These are phyloP conservation scores for Phytophthora quininea DNA, from an alignment of 352 stramenopile species.

Conservation along the genomic window DNA sequence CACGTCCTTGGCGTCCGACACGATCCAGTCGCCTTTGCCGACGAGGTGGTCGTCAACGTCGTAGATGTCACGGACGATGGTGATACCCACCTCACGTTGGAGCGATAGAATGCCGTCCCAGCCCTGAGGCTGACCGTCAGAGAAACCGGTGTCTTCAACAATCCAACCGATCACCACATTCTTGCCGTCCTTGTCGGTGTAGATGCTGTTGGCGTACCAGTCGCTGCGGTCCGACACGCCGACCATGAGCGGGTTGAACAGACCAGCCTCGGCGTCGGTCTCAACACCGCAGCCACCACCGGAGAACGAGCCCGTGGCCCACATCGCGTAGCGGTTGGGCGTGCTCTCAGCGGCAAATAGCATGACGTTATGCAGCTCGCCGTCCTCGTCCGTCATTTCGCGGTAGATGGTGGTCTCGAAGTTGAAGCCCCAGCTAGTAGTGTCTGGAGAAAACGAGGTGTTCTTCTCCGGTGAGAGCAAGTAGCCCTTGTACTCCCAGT, in stretches of 20 bases:
- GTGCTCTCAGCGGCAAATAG: constrained; percentile 60
- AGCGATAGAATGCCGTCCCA: constrained; percentile 74
- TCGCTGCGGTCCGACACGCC: constrained; percentile 65
- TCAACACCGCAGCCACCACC: constrained; percentile 27
- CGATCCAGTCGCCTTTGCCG: constrained; percentile 63
- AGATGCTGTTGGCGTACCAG: constrained; percentile 76
- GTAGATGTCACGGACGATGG: constrained; percentile 56
- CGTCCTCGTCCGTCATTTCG: constrained; percentile 62
- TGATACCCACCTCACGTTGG: constrained; percentile 56
- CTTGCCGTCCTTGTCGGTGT: constrained; percentile 66
- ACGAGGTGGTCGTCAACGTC: constrained; percentile 56
- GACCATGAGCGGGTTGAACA: constrained; percentile 64
- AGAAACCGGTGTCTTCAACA: constrained; percentile 58
- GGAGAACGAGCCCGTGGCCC: constrained; percentile 50
- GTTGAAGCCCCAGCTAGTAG: constrained; percentile 64
- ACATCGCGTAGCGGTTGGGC: constrained; percentile 65
- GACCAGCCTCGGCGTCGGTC: constrained; percentile 30
- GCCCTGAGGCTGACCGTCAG: constrained; percentile 55
- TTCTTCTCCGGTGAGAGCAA: constrained; percentile 64
- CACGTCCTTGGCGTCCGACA: constrained; percentile 44
- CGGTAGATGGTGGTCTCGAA: constrained; percentile 76
- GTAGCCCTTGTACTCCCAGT: constrained; percentile 74
- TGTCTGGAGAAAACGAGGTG: constrained; percentile 65
- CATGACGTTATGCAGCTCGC: constrained; percentile 66
- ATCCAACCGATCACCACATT: constrained; percentile 71